Conservation (phyloP, 495 filamentous ascomycete species). For the Neurospora tetraspora region DNA sequence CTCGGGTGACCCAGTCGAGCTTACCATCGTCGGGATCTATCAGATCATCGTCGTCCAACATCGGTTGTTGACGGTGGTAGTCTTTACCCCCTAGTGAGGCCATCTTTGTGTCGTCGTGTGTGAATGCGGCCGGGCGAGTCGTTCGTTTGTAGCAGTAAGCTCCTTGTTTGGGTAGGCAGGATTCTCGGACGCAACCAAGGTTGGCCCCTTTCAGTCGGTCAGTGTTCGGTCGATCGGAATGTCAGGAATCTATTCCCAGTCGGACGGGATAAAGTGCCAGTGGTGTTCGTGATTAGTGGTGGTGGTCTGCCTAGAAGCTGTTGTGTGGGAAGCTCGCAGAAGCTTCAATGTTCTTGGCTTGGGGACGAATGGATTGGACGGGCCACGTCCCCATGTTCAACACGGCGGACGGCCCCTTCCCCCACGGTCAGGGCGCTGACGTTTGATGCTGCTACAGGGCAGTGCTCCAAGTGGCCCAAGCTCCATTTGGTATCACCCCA, state of each 20-base stretch:
- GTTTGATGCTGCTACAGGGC: background rate
- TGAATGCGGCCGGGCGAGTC: background rate
- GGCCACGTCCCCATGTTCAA: background rate
- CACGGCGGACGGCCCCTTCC: background rate
- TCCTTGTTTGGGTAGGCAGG: background rate
- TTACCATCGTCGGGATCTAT: constrained; percentile 95
- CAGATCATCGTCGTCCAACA: constrained; percentile 62
- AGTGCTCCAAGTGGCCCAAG: background rate
- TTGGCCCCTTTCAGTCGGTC: background rate
- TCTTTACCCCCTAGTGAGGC: background rate
- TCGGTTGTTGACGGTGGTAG: background rate
- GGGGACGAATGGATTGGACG: background rate
- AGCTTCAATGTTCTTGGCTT: background rate
- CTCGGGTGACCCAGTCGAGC: background rate
- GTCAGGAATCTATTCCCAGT: background rate
- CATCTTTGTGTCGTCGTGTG: background rate
- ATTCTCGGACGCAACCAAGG: background rate
- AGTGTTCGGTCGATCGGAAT: background rate
- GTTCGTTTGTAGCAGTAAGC: background rate
- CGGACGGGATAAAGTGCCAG: background rate
- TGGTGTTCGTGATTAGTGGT: background rate
- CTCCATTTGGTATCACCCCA: background rate
- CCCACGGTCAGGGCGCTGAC: background rate
- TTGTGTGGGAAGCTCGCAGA: background rate
- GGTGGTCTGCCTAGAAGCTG: background rate